A percentile compares a stretch with the other conserved stretches of the same genome.
Conservation (phyloP, 331 rosid species). For the Erythrophleum ivorense region DNA sequence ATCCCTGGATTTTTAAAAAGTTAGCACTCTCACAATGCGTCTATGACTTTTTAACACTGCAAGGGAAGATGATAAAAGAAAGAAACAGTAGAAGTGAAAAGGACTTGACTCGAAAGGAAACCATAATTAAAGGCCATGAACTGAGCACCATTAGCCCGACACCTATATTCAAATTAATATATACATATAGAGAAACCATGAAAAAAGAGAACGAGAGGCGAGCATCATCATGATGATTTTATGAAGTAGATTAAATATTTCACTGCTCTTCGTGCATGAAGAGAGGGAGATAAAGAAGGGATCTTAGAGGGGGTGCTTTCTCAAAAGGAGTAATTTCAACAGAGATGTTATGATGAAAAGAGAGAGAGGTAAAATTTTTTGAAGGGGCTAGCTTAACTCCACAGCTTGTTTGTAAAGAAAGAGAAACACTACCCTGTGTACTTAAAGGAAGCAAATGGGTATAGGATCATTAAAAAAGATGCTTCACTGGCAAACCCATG, state of each 20-base stretch:
- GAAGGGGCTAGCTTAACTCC: background rate
- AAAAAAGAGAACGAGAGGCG: conserved; percentile 21
- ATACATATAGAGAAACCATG: background rate
- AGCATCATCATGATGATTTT: conserved; percentile 19
- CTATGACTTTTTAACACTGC: conserved; percentile 68
- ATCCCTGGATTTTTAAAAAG: conserved; percentile 38
- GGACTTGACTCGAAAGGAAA: conserved; percentile 85
- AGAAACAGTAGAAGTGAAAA: conserved; percentile 58
- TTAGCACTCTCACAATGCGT: conserved; percentile 42
- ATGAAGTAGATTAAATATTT: conserved; percentile 14
- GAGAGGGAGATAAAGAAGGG: conserved; percentile 24
- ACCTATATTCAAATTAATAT: conserved; percentile 10
- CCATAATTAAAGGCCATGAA: conserved; percentile 61
- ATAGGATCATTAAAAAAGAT: conserved; percentile 37
- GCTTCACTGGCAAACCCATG: conserved; percentile 42
- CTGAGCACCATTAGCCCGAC: conserved; percentile 38
- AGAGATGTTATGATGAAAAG: conserved; percentile 49
- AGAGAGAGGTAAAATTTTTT: background rate
- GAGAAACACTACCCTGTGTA: conserved; percentile 53
- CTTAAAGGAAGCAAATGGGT: conserved; percentile 39
- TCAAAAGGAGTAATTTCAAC: conserved; percentile 45
- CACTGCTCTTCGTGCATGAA: conserved; percentile 15
- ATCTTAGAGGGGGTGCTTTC: conserved; percentile 13
- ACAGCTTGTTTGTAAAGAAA: conserved; percentile 47
- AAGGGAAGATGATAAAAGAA: conserved; percentile 79